Conservation (phyloP, 352 stramenopile genomes). For the Globisporangium spinosum region DNA sequence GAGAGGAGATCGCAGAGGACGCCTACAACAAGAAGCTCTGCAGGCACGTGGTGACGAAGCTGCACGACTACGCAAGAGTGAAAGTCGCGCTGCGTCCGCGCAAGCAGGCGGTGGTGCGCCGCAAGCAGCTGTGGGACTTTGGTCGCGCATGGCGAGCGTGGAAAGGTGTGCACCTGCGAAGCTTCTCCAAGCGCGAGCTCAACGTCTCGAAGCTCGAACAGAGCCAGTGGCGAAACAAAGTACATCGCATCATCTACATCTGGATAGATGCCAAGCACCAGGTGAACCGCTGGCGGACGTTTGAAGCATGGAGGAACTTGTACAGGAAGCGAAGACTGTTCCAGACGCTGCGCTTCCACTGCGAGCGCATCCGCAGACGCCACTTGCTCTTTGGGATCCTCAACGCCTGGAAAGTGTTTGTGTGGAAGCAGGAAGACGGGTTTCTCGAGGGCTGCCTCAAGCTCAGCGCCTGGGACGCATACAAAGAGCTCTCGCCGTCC, state of each 20-base stretch:
- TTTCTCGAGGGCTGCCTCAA: conserved; percentile 55
- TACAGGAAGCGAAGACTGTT: conserved; percentile 49
- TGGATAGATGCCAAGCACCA: conserved; percentile 38
- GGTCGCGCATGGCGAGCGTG: conserved; percentile 37
- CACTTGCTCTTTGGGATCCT: conserved; percentile 53
- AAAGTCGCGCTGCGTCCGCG: conserved; percentile 43
- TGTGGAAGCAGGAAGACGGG: conserved; percentile 55
- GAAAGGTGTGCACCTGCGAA: conserved; percentile 50
- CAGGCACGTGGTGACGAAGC: conserved; percentile 22
- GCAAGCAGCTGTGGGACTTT: conserved; percentile 20
- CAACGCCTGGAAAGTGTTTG: conserved; percentile 53
- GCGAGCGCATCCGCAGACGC: conserved; percentile 26
- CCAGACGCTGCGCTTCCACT: conserved; percentile 42
- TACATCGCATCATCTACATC: conserved; percentile 46
- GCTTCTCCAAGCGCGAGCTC: conserved; percentile 54
- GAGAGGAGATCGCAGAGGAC: conserved; percentile 40
- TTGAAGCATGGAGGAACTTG: conserved; percentile 47
- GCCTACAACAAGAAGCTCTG: conserved; percentile 43
- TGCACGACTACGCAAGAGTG: conserved; percentile 29
- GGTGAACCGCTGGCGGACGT: conserved; percentile 32
- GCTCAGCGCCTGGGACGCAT: conserved; percentile 56
- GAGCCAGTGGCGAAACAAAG: conserved; percentile 38
- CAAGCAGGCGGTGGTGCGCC: conserved; percentile 23
- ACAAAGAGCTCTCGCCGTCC: conserved; percentile 47
- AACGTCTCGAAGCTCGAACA: conserved; percentile 45